A percentile compares a stretch with the other conserved stretches of the same genome.
Evolutionary conservation across 2,329 filamentous ascomycete species (phyloP).

Genomic region (Xylariaceae sp.): DNA sequence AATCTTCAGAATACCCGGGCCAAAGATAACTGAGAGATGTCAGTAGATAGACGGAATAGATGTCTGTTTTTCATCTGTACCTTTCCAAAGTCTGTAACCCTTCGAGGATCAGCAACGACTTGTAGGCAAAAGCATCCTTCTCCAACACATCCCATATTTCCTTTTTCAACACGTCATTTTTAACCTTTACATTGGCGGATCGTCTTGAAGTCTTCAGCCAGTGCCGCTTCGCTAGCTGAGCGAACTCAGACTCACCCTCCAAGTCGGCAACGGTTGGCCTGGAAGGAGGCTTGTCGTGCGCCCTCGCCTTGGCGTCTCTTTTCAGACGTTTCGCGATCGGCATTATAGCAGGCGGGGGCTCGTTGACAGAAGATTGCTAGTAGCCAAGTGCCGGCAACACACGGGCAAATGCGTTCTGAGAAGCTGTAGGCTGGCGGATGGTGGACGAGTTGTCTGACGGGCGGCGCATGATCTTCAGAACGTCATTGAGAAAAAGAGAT

Average conservation of each 20-base stretch:
- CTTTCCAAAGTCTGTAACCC: conserved; percentile 84
- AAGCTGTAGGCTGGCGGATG: conserved; percentile 14
- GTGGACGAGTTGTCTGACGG: conserved; percentile 3
- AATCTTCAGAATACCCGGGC: conserved; percentile 84
- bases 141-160: conserved; percentile 88
- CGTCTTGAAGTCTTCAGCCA: conserved; percentile 70
- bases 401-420: conserved; percentile 13
- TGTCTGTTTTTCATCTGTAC: background rate
- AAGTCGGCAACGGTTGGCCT: conserved; percentile 65
- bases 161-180: conserved; percentile 79
- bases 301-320: conserved; percentile 44
- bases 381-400: conserved; percentile 12
- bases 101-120: conserved; percentile 77
- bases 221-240: conserved; percentile 73
- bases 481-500: conserved; percentile 5
- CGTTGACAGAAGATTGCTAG: conserved; percentile 10
- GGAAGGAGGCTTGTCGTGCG: conserved; percentile 41
- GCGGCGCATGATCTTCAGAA: conserved; percentile 12
- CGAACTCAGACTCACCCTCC: conserved; percentile 67
- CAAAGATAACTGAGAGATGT: conserved; percentile 65
- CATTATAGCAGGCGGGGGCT: conserved; percentile 42
- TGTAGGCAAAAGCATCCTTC: conserved; percentile 71
- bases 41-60: conserved; percentile 1
- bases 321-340: conserved; percentile 58
- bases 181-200: conserved; percentile 64